Percentiles rank a stretch among this genome's conserved stretches.
Evolutionary conservation across 805 yeast species (phyloP).

Genomic region (Kuraishia capsulata): DNA sequence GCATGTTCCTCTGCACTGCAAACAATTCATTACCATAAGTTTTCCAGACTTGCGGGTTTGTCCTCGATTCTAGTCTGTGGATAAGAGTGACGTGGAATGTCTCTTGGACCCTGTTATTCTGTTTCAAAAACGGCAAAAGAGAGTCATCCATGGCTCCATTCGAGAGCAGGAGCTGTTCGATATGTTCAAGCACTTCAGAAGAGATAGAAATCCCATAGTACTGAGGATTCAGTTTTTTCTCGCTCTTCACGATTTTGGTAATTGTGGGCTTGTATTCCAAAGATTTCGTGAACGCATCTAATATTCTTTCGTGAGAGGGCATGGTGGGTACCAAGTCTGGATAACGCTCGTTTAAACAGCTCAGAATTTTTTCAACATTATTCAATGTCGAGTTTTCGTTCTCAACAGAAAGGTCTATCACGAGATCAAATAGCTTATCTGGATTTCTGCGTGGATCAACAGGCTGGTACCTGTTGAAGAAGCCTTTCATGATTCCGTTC

Average conservation of each 20-base stretch:
- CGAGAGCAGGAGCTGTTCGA: neutral
- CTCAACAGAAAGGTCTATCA: constrained; percentile 47
- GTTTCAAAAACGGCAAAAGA: constrained; percentile 19
- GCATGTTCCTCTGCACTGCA: constrained; percentile 5
- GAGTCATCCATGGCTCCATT: neutral
- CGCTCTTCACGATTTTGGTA: constrained; percentile 18
- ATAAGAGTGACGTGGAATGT: constrained; percentile 63
- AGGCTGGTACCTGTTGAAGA: constrained; percentile 60
- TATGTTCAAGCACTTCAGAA: neutral
- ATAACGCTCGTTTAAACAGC: constrained; percentile 14
- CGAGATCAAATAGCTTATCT: constrained; percentile 56
- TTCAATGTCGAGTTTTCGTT: constrained; percentile 32
- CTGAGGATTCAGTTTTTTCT: constrained; percentile 18
- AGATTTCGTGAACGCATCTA: constrained; percentile 43
- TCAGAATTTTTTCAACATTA: neutral
- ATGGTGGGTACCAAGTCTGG: constrained; percentile 31
- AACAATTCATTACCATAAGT: constrained; percentile 6
- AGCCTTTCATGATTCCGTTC: constrained; percentile 61
- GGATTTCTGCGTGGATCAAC: constrained; percentile 39
- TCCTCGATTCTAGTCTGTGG: constrained; percentile 26
- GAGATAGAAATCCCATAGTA: constrained; percentile 36
- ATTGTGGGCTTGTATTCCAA: constrained; percentile 43
- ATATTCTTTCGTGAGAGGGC: constrained; percentile 33
- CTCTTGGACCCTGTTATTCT: constrained; percentile 31
- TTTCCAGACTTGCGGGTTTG: constrained; percentile 12